Base-by-base conservation (phyloP, 371 early-diverging fungal species). In the Smittium culicis region DNA sequence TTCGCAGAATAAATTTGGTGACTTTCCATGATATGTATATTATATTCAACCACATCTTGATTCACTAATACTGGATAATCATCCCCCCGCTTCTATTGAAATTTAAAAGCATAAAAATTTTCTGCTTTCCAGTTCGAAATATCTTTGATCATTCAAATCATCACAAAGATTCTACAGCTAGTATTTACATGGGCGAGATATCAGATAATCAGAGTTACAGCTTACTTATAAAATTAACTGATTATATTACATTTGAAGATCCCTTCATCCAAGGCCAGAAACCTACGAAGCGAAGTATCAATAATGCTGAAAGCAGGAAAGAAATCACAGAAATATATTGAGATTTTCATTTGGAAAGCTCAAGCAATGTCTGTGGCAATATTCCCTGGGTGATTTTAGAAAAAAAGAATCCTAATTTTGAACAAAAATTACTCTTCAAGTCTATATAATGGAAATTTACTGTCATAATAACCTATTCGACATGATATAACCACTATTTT, bases 101-200 rank as follows among this genome's bases (percentile, higher is more conserved):
- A 76, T 32, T 73, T 72, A 16, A 66, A 74, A 29, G 65, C 70
- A n/a, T 82, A 79, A 68, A 80, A 79, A 68, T 82, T 74, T 71
- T 67, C 68, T 1, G 74, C 75, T 0, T 62, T 76, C 28, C 72
- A 79, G 0, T 82, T 80, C 64, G 82, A 79, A 3, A 72, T 80
- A 1, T 75, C 78, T 1, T 71, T 77, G 25, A 73, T 75, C 1
- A n/a, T n/a, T n/a, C n/a, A n/a, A n/a, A n/a, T n/a, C n/a, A n/a
- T n/a, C n/a, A n/a, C n/a, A n/a, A n/a, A n/a, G n/a, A n/a, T n/a
- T n/a, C n/a, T n/a, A n/a, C n/a, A n/a, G n/a, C n/a, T n/a, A n/a
- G n/a, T n/a, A n/a, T n/a, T n/a, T n/a, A n/a, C n/a, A n/a, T n/a
- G n/a, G n/a, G n/a, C n/a, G n/a, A n/a, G n/a, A n/a, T n/a, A n/a